Evolutionary conservation across 108 stramenopile species (phyloP), one percentile per base, ranked within the genome.

Genomic region (Cyclotella baltica): DNA sequence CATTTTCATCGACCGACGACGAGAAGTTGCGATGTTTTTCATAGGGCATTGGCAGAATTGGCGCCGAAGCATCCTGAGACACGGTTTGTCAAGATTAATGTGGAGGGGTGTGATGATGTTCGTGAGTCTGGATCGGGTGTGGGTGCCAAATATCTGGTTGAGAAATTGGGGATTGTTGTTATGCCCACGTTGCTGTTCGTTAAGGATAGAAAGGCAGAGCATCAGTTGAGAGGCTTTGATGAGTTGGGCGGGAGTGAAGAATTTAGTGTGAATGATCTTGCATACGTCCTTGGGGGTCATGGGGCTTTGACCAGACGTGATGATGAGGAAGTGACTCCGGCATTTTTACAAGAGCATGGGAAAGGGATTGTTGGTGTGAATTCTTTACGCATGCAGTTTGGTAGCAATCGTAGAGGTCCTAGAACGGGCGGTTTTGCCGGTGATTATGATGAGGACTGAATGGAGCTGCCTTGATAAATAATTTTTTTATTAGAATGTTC

Each of bases 121-220:
- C 73, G 81, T 16, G 83, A 81, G 43, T 78, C 67, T 58, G 84
- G 80, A 20, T 47, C 70, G 0, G 90, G 91, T 11, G 65, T 70
- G 4, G 91, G 90, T 27, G 91, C 91, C 20, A 90, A 88, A 50
- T 99, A 90, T 76, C 73, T 99, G 30, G 97, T 97, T 53, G 98
- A 99, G 70, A 88, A 90, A 68, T 75, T 99, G 40, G 96, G 95
- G 0, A 86, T 99, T 75, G 84, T 93, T 34, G 89, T 98, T 38
- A 96, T 99, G 97, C 99, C 99, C 4, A 98, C 99, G 22, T 81
- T 99, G 1, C 88, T 98, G 18, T 77, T 98, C 37, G 89, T 98
- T 50, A 92, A 95, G 75, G 88, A 97, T 55, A 93, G 98, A 0
- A 92, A 97, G 80, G 97, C 96, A 9, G 73, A 88, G 52, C 99